Conservation (phyloP, 2,329 filamentous ascomycete species). For the Exophiala bonariae region DNA sequence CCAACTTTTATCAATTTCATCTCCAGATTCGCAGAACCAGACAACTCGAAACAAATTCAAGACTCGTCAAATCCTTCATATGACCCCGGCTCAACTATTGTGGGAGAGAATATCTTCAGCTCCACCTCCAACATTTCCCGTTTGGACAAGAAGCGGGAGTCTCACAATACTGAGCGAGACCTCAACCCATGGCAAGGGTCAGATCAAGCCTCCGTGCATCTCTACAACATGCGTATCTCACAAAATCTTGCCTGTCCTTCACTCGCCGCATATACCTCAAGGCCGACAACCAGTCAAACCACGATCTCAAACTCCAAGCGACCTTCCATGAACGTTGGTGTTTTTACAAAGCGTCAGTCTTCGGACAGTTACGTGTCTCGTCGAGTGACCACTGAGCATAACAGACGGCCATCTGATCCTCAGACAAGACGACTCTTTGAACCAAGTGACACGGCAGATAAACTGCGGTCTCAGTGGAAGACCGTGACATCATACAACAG, state of each 20-base stretch:
- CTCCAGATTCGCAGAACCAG: slow-evolving; percentile 13
- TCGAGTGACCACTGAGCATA: slow-evolving; percentile 20
- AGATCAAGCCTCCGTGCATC: slow-evolving; percentile 26
- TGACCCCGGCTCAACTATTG: background rate
- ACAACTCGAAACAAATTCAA: background rate
- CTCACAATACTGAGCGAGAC: slow-evolving; percentile 3
- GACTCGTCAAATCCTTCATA: background rate
- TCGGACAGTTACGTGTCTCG: background rate
- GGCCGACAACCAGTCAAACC: slow-evolving; percentile 19
- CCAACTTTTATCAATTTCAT: slow-evolving; percentile 21
- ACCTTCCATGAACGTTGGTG: slow-evolving; percentile 5
- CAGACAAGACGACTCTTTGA: slow-evolving; percentile 24
- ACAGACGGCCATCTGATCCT: slow-evolving; percentile 25
- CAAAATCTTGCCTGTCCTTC: slow-evolving; percentile 28
- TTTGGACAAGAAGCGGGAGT: background rate
- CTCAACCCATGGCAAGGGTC: slow-evolving; percentile 10
- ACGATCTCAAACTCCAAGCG: background rate
- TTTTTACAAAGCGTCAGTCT: background rate
- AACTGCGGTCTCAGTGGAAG: slow-evolving; percentile 7
- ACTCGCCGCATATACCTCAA: slow-evolving; percentile 8
- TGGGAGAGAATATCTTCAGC: background rate
- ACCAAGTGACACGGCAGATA: slow-evolving; percentile 1
- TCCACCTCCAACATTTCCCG: background rate
- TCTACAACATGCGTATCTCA: slow-evolving; percentile 30
- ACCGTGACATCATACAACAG: slow-evolving; percentile 5